Conservation (phyloP, 768 basidiomycete species). For the Phanerochaete carnosa region DNA sequence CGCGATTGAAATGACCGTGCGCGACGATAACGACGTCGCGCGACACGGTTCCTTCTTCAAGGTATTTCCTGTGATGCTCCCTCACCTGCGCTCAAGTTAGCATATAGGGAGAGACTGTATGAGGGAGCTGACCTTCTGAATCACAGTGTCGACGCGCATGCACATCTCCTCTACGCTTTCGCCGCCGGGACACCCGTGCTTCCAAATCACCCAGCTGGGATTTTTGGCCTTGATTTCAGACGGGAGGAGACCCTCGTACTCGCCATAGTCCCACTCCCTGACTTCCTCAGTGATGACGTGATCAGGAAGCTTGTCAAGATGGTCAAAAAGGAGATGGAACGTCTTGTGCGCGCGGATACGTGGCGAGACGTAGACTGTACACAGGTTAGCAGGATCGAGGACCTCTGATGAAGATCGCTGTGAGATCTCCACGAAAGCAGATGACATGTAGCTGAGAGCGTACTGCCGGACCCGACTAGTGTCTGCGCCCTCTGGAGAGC, state of each 20-base stretch:
- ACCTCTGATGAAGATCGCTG: conserved; percentile 40
- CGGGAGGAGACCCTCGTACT: conserved; percentile 81
- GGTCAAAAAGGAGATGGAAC: conserved; percentile 74
- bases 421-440: background rate
- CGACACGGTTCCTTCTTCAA: conserved; percentile 60
- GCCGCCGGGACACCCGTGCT: conserved; percentile 87
- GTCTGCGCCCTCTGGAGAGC: conserved; percentile 59
- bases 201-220: conserved; percentile 79
- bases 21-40: conserved; percentile 88
- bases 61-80: conserved; percentile 67
- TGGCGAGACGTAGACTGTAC: conserved; percentile 81
- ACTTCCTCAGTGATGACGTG: conserved; percentile 63
- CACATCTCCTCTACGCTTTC: conserved; percentile 83
- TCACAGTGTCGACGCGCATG: conserved; percentile 71
- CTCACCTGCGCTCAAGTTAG: conserved; percentile 48
- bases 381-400: conserved; percentile 77
- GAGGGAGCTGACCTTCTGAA: conserved; percentile 53
- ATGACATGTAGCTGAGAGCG: conserved; percentile 29
- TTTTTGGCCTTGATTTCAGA: conserved; percentile 69
- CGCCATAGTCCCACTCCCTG: conserved; percentile 89
- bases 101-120: background rate
- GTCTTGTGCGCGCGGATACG: conserved; percentile 82
- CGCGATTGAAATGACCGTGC: conserved; percentile 81
- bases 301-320: conserved; percentile 41
- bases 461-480: conserved; percentile 77